Evolutionary conservation across 1,139 yeast genomes (phyloP).

Genomic region (Eremothecium cymbalariae): DNA sequence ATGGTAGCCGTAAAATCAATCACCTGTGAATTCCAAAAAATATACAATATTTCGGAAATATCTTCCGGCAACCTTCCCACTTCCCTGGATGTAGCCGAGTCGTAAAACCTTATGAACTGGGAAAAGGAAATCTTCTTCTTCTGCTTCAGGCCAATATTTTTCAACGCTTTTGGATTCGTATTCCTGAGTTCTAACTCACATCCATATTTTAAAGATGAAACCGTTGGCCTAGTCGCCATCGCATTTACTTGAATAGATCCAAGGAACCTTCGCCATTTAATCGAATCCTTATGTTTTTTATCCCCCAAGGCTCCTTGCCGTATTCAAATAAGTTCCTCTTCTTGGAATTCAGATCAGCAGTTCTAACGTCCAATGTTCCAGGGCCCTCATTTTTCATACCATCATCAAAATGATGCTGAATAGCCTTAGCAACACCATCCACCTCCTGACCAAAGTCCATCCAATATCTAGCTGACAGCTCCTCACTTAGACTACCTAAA

Average conservation of each 20-base stretch:
- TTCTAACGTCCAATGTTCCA: not conserved
- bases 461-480: constrained; percentile 5
- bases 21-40: constrained; percentile 51
- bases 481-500: not conserved
- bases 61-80: constrained; percentile 74
- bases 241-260: constrained; percentile 71
- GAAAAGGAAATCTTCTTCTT: constrained; percentile 18
- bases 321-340: too few relatives aligned
- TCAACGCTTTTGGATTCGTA: constrained; percentile 12
- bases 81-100: constrained; percentile 39
- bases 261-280: constrained; percentile 39
- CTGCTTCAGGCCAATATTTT: not conserved
- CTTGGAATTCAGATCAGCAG: too few relatives aligned
- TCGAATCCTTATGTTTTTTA: constrained; percentile 9
- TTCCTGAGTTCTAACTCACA: constrained; percentile 38
- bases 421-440: constrained; percentile 16
- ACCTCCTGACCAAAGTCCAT: constrained; percentile 10
- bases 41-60: constrained; percentile 58
- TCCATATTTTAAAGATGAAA: constrained; percentile 43
- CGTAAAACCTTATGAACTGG: constrained; percentile 23
- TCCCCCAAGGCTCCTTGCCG: not conserved
- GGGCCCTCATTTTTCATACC: constrained; percentile 1
- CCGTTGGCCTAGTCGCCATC: constrained; percentile 76
- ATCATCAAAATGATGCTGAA: constrained; percentile 14
- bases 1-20: constrained; percentile 52